Conservation (phyloP, 164 flowering plant genomes). For the Macadamia integrifolia region DNA sequence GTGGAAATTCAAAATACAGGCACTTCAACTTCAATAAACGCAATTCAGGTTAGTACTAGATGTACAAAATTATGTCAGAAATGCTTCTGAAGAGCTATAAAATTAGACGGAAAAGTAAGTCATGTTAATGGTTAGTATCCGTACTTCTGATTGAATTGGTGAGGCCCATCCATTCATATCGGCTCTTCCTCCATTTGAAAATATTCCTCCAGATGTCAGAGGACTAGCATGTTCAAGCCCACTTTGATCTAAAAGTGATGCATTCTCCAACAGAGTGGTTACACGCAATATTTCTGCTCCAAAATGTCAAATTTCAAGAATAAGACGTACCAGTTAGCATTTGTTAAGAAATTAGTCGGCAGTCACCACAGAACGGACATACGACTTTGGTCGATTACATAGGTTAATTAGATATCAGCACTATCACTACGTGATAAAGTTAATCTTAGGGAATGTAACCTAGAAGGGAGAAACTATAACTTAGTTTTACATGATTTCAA, state of each 20-base stretch:
- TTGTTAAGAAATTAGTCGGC: conserved; percentile 52
- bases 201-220: conserved; percentile 90
- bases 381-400: conserved; percentile 26
- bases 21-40: conserved; percentile 21
- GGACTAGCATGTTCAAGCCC: conserved; percentile 99
- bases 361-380: conserved; percentile 54
- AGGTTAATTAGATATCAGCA: conserved; percentile 29
- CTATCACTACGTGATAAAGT: background rate
- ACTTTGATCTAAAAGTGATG: conserved; percentile 97
- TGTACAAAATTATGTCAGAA: conserved; percentile 42
- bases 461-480: background rate
- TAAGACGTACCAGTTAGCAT: conserved; percentile 87
- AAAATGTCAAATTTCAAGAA: conserved; percentile 91
- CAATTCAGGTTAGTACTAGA: conserved; percentile 50
- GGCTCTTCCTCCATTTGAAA: conserved; percentile 86
- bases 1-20: conserved; percentile 22
- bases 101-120: conserved; percentile 64
- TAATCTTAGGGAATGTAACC: conserved; percentile 1
- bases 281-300: conserved; percentile 99
- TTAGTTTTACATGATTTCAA: too few species aligned
- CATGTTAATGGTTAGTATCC: conserved; percentile 98
- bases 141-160: conserved; percentile 97
- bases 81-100: conserved; percentile 42
- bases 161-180: conserved; percentile 91
- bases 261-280: conserved; percentile 99